Conservation (phyloP, 345 rosid species). For the Excoecaria agallocha region DNA sequence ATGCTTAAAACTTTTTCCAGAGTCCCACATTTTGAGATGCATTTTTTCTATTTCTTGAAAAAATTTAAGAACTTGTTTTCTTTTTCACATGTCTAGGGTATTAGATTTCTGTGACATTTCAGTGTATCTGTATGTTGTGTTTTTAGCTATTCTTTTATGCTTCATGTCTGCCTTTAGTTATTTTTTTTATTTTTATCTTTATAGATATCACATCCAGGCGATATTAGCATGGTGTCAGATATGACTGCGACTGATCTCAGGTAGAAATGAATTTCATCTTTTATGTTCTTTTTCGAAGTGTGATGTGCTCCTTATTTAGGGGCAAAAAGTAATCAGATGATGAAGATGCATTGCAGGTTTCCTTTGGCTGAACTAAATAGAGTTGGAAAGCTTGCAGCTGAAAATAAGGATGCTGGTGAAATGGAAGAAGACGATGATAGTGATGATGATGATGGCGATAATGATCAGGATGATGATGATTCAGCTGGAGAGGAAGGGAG, state of each 20-base stretch:
- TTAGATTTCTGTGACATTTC: background rate
- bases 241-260: conserved; percentile 1
- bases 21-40: background rate
- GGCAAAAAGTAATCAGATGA: background rate
- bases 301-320: background rate
- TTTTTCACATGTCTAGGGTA: background rate
- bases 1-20: background rate
- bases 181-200: background rate
- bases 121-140: background rate
- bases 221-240: background rate
- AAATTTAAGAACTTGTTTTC: background rate
- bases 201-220: background rate
- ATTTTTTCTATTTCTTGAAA: background rate
- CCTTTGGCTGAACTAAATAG: conserved; percentile 10
- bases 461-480: background rate
- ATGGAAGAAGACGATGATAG: background rate
- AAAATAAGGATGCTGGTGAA: conserved; percentile 13
- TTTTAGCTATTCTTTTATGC: background rate
- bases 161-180: background rate
- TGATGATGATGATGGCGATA: background rate
- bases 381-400: background rate
- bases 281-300: background rate
- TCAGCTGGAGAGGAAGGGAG: background rate
- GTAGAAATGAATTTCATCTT: conserved; percentile 1
- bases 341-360: conserved; percentile 7